Conservation (phyloP, 495 filamentous ascomycete genomes). For the Tuber brumale region DNA sequence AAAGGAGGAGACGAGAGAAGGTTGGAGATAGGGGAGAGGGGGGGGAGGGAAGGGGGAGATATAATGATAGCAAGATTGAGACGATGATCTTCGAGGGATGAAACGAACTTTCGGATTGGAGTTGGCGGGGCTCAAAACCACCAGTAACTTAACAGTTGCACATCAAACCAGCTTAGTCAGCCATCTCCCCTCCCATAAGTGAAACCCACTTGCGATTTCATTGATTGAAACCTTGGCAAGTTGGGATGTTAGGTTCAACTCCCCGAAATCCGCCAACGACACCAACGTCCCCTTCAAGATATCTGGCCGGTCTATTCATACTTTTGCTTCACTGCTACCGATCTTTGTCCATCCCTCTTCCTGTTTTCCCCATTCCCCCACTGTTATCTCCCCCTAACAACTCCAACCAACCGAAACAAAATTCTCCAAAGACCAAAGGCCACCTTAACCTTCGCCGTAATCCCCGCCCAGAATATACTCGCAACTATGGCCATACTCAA, state of each 20-base stretch:
- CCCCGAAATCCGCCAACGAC: background rate
- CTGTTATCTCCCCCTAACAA: background rate
- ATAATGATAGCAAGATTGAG: background rate
- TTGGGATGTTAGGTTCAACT: background rate
- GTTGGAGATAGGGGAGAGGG: background rate
- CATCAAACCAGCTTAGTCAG: background rate
- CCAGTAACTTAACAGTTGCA: background rate
- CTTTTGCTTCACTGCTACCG: background rate
- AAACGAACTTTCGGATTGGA: background rate
- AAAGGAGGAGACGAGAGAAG: background rate
- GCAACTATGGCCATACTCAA: constrained; percentile 32
- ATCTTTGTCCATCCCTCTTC: background rate
- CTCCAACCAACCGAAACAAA: background rate
- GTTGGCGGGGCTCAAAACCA: background rate
- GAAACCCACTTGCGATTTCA: background rate
- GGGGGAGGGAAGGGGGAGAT: background rate
- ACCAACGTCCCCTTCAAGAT: background rate
- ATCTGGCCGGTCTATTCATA: background rate
- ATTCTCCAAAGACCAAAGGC: background rate
- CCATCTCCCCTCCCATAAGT: background rate
- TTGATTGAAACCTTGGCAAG: background rate
- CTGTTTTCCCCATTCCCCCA: background rate
- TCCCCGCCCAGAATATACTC: background rate
- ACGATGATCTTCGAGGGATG: background rate
- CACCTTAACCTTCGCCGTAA: constrained; percentile 8